Conservation (phyloP, 192 early-diverging fungal genomes). For the Oehlia diaphana region DNA sequence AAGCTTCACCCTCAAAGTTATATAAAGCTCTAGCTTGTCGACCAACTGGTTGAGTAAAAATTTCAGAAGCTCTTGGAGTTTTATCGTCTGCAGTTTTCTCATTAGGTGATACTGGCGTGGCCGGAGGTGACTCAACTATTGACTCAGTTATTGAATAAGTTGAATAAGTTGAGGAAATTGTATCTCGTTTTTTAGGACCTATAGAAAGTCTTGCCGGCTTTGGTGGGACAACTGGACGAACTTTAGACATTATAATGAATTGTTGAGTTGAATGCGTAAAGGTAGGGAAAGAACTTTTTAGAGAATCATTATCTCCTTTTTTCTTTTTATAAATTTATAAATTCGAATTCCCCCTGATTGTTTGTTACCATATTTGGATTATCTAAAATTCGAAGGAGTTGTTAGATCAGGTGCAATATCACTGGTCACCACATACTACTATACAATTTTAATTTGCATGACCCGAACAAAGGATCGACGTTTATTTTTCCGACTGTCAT, state of each 20-base stretch:
- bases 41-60: constrained; percentile 33
- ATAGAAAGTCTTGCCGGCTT: constrained; percentile 26
- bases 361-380: constrained; percentile 9
- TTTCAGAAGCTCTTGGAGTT: background rate
- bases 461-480: no score
- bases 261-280: background rate
- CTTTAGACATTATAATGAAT: background rate
- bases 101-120: background rate
- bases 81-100: background rate
- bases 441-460: no score
- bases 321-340: background rate
- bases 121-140: background rate
- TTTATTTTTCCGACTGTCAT: no score
- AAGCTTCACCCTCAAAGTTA: constrained; percentile 42
- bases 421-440: no score
- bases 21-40: constrained; percentile 44
- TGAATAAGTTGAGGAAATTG: background rate
- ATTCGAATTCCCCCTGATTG: background rate
- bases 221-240: constrained; percentile 16
- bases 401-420: no score
- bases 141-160: background rate
- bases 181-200: background rate
- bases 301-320: background rate
- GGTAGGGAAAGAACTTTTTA: background rate
- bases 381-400: background rate